Evolutionary conservation across 305 asterid species (phyloP), one percentile per base, ranked within the genome.

Genomic region (Fraxinus nigra): DNA sequence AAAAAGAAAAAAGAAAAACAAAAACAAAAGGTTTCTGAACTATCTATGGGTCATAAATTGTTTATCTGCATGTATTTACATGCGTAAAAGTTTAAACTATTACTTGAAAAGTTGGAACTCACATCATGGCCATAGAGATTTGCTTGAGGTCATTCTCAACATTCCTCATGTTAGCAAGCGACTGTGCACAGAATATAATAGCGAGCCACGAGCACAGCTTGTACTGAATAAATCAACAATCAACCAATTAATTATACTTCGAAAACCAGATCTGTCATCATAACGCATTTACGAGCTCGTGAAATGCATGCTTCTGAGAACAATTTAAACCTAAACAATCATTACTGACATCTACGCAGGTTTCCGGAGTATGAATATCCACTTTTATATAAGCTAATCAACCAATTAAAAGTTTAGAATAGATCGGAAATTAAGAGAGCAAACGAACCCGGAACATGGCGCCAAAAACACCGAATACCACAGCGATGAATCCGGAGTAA

Each of bases 81-180:
- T 5, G 7, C 3, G 37, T 34, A 24, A 1, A 24, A 24, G 11
- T 14, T 2, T 26, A 79, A 18, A 28, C 26, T 1, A 65, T 5
- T 32, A 0, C 16, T 2, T 9, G 22, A 30, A 28, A 30, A 46
- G 18, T 0, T 24, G 0, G 43, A 77, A 87, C 98, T 90, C 87
- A 96, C 99, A 96, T 96, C 97, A 96, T 90, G 26, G 98, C 98
- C 98, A 94, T 94, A 86, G 99, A 90, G 88, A 96, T 91, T 91
- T 96, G 99, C 89, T 94, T 96, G 73, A 96, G 92, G 90, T 96
- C 97, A 59, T 83, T 96, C 90, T 94, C 99, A 8, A 96, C 78
- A 84, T 93, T 94, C 93, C 90, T 94, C 97, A 96, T 94, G 85
- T 96, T 94, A 78, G 97, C 91, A 37, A 96, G 91, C 43, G 99